Conservation (phyloP, 208 protist species). For the Crithidia expoeki region DNA sequence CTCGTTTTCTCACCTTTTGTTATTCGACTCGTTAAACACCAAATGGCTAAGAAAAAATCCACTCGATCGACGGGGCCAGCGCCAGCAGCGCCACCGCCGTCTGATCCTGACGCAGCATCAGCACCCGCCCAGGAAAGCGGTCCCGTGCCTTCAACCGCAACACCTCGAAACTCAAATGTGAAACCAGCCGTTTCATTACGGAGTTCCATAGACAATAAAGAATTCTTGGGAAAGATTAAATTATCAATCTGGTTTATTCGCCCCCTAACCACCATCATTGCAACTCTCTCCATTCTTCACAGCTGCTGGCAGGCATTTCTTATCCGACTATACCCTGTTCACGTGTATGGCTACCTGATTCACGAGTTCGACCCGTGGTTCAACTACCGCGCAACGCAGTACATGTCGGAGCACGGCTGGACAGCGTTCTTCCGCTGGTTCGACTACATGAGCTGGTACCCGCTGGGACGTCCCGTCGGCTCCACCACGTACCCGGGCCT, state of each 20-base stretch:
- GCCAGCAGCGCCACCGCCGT: too few species aligned
- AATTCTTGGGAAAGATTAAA: constrained; percentile 3
- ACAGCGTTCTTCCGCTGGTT: constrained; percentile 99
- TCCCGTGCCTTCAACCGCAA: too few species aligned
- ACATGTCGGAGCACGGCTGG: constrained; percentile 93
- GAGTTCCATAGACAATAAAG: background rate
- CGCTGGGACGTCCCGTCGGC: constrained; percentile 97
- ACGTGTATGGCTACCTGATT: constrained; percentile 88
- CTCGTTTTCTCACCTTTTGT: too few species aligned
- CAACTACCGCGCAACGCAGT: constrained; percentile 93
- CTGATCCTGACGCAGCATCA: too few species aligned
- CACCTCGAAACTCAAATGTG: too few species aligned
- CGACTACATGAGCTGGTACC: constrained; percentile 98
- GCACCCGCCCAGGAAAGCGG: too few species aligned
- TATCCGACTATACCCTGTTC: constrained; percentile 72
- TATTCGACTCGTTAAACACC: too few species aligned
- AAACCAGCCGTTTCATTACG: too few species aligned
- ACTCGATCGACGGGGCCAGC: too few species aligned
- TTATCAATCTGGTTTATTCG: background rate
- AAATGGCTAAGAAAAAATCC: too few species aligned
- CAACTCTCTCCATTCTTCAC: background rate
- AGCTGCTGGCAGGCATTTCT: constrained; percentile 43
- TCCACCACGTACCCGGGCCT: constrained; percentile 98
- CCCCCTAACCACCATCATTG: background rate
- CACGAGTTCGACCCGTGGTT: constrained; percentile 96